phyloP scores from a whole-genome alignment of 176 grass and related monocot species.

The Cymbopogon citratus region DNA sequence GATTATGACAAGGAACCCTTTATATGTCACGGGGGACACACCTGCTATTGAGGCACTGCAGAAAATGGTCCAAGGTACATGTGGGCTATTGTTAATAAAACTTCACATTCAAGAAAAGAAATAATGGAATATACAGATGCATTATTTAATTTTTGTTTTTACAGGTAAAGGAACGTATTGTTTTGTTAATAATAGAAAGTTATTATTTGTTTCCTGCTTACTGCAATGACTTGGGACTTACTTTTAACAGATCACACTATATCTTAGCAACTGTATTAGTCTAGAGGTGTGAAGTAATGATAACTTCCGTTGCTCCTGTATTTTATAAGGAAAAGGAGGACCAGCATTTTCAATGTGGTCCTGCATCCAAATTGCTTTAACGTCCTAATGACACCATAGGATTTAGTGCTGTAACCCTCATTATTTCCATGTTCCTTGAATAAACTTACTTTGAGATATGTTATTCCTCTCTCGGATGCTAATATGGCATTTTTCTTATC shows the following conservation, averaged over 20 bases:
- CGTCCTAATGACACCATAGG: not conserved
- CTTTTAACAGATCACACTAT: not conserved
- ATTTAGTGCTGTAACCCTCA: not conserved
- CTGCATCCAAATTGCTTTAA: not conserved
- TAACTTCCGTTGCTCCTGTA: not conserved
- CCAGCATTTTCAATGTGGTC: not conserved
- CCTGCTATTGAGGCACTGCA: conserved; percentile 84
- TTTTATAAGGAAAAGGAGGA: not conserved
- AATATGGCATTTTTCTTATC: conserved; percentile 28
- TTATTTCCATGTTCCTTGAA: conserved; percentile 14
- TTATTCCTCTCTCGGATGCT: not conserved
- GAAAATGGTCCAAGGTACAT: conserved; percentile 92
- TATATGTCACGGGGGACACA: conserved; percentile 65
- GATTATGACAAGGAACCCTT: conserved; percentile 86
- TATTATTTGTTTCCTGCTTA: conserved; percentile 7
- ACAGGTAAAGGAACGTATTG: not conserved
- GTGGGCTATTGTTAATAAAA: not conserved
- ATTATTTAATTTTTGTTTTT: not conserved
- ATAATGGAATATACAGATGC: not conserved
- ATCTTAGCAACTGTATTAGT: not conserved
- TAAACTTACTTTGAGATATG: conserved; percentile 19
- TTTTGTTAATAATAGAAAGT: not conserved
- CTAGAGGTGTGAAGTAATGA: not conserved
- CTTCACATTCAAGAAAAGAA: conserved; percentile 5
- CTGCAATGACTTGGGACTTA: not conserved